Evolutionary conservation across 495 filamentous ascomycete species (phyloP), one percentile per base, ranked within the genome.

Genomic region (Physcia stellaris): DNA sequence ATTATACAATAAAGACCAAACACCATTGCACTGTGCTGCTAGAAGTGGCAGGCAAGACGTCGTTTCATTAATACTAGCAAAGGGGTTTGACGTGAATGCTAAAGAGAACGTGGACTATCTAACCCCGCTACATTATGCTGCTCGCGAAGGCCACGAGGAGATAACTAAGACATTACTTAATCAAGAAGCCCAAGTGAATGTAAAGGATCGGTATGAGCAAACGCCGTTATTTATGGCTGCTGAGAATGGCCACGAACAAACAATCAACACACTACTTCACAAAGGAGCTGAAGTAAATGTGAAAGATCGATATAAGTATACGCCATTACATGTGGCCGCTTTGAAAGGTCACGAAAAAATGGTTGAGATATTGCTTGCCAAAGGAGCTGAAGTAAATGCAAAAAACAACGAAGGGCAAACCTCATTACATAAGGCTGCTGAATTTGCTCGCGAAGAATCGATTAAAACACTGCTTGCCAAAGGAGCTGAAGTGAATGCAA

Each of bases 101-200:
- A 48, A 48, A 24, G 35, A 43, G 3, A 56, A 56, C 33, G 55
- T 61, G 27, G 50, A 40, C 13, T 53, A 49, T 1, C 64, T 61
- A 55, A 61, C 61, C 1, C 56, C 62, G 0, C 42, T 69, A 7
- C 60, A 64, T 20, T 62, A 58, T 56, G 66, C 66, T 24, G 50
- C 54, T 1, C 57, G 48, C 31, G 60, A 51, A 52, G 6, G 50
- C 47, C 23, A 47, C 37, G 50, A 53, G 22, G 57, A 66, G 13
- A 47, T 60, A 15, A 57, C 62, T 2, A 41, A 55, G 4, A 37
- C 54, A 0, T 51, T 63, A 3, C 49, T 62, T n/a, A 10, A 5
- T 1, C 15, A 36, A 17, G 39, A 32, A n/a, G 59, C 59, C 6
- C 55, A 58, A 24, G 51, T 60, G 5, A 58, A 62, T 45, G 45